These are phyloP conservation scores for Eucalyptus rudis DNA, from an alignment of 345 rosid genomes.

Conservation along the genomic window DNA sequence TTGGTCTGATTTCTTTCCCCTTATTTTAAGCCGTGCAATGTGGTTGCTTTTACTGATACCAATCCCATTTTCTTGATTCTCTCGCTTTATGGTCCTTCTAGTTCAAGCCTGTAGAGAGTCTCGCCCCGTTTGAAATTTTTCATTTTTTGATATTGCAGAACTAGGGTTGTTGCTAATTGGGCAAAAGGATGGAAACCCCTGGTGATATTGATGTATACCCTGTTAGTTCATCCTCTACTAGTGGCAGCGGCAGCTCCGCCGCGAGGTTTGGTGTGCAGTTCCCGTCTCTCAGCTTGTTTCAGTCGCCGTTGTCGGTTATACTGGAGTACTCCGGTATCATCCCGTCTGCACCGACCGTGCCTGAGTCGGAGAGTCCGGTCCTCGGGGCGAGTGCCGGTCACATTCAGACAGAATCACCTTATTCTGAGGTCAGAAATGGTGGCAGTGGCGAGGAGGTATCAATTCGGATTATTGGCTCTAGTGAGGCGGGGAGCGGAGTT, in stretches of 20 bases:
- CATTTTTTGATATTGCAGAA: not conserved
- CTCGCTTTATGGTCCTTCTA: not conserved
- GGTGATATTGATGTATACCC: not conserved
- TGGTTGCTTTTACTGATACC: not conserved
- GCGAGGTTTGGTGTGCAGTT: constrained; percentile 5
- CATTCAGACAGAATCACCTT: not conserved
- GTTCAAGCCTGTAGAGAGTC: not conserved
- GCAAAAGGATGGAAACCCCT: not conserved
- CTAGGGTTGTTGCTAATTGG: not conserved
- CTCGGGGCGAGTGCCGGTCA: not conserved
- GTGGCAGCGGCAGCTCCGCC: not conserved
- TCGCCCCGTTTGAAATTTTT: not conserved
- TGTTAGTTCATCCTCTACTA: not conserved
- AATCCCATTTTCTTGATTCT: not conserved
- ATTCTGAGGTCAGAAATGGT: not conserved
- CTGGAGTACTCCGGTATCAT: constrained; percentile 21
- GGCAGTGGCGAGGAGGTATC: constrained; percentile 18
- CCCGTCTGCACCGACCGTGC: not conserved
- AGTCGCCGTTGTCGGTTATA: constrained; percentile 11
- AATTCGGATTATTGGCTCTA: constrained; percentile 23
- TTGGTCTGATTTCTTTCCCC: not conserved
- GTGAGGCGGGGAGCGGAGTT: not conserved
- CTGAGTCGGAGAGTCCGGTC: not conserved
- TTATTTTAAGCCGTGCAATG: not conserved
- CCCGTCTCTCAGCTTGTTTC: constrained; percentile 9